phyloP scores from a whole-genome alignment of 805 yeast species.

The Metschnikowia continentalis region DNA sequence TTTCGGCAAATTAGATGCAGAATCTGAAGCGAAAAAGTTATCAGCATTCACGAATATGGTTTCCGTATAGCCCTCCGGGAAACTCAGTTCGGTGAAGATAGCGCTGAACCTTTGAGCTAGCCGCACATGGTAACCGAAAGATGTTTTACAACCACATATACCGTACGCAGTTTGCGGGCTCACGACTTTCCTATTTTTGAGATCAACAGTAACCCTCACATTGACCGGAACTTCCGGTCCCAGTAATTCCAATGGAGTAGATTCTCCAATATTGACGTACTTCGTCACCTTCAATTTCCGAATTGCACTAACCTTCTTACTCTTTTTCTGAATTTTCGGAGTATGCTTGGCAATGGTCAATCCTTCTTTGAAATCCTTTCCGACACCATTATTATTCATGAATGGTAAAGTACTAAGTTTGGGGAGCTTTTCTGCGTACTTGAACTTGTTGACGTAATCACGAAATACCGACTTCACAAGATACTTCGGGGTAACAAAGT shows the following conservation, averaged over 20 bases:
- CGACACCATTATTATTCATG: conserved; percentile 46
- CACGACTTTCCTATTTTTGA: conserved; percentile 56
- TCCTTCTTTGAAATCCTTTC: conserved; percentile 57
- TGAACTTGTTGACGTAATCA: conserved; percentile 44
- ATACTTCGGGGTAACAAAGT: conserved; percentile 81
- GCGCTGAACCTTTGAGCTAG: conserved; percentile 56
- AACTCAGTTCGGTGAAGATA: conserved; percentile 66
- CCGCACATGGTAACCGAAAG: conserved; percentile 74
- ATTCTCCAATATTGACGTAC: conserved; percentile 72
- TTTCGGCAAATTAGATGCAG: conserved; percentile 21
- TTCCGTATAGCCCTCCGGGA: conserved; percentile 62
- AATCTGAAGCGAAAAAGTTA: conserved; percentile 46
- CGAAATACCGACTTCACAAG: conserved; percentile 60
- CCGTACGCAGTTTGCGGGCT: conserved; percentile 72
- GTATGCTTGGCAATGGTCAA: conserved; percentile 44
- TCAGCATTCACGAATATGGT: conserved; percentile 66
- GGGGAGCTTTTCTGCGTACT: conserved; percentile 66
- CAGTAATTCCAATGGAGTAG: conserved; percentile 53
- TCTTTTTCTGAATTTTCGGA: conserved; percentile 35
- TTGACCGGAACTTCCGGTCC: conserved; percentile 62
- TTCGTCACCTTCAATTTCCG: conserved; percentile 55
- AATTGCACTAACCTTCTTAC: conserved; percentile 38
- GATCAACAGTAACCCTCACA: conserved; percentile 78
- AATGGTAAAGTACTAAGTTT: conserved; percentile 71
- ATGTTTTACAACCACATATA: conserved; percentile 50